Evolutionary conservation across 2,329 filamentous ascomycete species (phyloP), one percentile per base, ranked within the genome.

Genomic region (Ascochyta pisi): DNA sequence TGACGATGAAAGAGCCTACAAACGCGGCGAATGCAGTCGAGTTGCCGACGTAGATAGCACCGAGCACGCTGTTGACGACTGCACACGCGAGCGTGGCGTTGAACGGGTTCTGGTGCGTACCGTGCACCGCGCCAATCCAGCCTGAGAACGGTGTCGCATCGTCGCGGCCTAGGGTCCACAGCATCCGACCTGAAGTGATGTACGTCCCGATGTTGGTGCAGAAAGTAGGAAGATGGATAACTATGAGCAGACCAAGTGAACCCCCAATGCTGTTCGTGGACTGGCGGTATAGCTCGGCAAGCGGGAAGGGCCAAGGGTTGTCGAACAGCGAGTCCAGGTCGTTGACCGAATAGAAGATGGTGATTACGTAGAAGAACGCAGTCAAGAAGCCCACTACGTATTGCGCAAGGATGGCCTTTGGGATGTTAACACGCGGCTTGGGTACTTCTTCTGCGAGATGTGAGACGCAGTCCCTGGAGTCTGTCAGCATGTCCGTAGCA

Each of bases 11-110:
- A 0, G 79, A 82, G 9, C 85, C 85, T 7, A 89, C 83, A 24
- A 90, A 84, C 0, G 87, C 87, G 38, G 84, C 83, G 74, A 90
- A 91, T 0, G 88, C 88, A 0, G 86, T 87, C 1, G 79, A 82
- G 57, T 80, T 86, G n/a, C 84, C 87, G 1, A 90, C 81, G 61
- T 89, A 89, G 40, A 90, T 86, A 38, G 79, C 80, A 0, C 86
- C 87, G 0, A 90, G 77, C 3, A 87, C 69, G 0, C 85, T 85
- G 23, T 82, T 81, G 50, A 82, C 72, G 37, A 75, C 58, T 4
- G 78, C 74, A 76, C 81, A 83, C 8, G 79, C 75, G 1, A 87
- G 52, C 0, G 83, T 86, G 0, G 85, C 82, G 58, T 84, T 82
- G 58, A 85, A 80, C 0, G 86, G 85, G 52, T 82, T 83, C 10